Evolutionary conservation across 2,329 filamentous ascomycete species (phyloP).

Genomic region (Penicillium sp.): DNA sequence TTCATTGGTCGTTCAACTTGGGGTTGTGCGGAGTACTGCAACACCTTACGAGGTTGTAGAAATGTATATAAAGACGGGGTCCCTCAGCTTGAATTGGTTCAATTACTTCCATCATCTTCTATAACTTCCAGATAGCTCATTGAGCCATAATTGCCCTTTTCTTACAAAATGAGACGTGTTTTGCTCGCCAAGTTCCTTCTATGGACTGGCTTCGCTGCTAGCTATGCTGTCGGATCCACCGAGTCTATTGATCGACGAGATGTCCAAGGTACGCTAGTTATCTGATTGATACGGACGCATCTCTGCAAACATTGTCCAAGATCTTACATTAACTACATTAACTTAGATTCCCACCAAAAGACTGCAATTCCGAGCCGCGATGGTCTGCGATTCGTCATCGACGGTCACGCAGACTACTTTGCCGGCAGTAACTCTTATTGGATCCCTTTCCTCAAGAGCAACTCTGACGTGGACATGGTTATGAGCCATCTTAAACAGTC

Average conservation of each 20-base stretch:
- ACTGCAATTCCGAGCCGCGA: conserved; percentile 4
- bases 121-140: not conserved
- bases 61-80: not conserved
- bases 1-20: not conserved
- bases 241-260: not conserved
- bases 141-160: not conserved
- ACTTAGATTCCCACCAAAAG: not conserved
- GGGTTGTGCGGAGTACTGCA: not conserved
- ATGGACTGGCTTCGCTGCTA: conserved; percentile 3
- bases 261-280: not conserved
- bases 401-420: conserved; percentile 51
- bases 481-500: conserved; percentile 42
- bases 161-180: conserved; percentile 5
- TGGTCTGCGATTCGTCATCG: conserved; percentile 45
- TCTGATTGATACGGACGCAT: no score
- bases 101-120: not conserved
- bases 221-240: not conserved
- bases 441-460: conserved; percentile 57
- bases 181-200: conserved; percentile 4
- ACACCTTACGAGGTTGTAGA: not conserved
- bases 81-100: not conserved
- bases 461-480: conserved; percentile 56
- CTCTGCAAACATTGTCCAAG: no score
- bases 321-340: not conserved
- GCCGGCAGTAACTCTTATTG: conserved; percentile 61